These are phyloP conservation scores for Rubus idaeus DNA, from an alignment of 306 rosid genomes.

Conservation along the genomic window DNA sequence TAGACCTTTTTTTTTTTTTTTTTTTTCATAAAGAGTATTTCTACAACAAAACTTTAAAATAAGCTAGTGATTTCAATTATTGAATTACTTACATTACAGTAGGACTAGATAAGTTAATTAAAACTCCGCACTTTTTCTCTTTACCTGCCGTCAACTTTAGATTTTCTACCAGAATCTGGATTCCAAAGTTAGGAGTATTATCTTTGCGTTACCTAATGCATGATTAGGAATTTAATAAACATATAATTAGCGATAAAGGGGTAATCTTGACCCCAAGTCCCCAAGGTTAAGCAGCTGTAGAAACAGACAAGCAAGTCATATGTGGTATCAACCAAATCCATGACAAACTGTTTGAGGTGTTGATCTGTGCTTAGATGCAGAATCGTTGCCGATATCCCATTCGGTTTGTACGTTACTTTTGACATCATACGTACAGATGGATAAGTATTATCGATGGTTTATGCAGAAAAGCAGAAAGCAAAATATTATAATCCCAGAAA, in stretches of 20 bases:
- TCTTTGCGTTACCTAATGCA: conserved; percentile 33
- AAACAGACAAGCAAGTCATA: conserved; percentile 19
- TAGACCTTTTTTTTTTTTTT: no score
- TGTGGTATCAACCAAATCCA: conserved; percentile 28
- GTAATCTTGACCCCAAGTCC: conserved; percentile 14
- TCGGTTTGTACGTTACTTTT: conserved; percentile 37
- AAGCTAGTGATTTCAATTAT: no score
- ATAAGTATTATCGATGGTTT: conserved; percentile 26
- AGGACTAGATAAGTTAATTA: no score
- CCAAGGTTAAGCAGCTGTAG: conserved; percentile 18
- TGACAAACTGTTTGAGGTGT: not conserved
- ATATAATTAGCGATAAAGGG: conserved; percentile 20
- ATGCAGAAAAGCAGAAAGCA: not conserved
- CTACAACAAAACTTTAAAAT: no score
- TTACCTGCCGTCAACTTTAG: not conserved
- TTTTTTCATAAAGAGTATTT: no score
- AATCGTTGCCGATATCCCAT: conserved; percentile 39
- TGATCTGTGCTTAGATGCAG: conserved; percentile 20
- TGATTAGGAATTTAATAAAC: conserved; percentile 19
- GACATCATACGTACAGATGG: conserved; percentile 38
- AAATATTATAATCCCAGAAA: conserved; percentile 6
- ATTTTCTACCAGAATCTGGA: not conserved
- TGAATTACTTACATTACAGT: no score
- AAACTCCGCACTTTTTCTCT: not conserved
- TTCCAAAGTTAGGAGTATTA: conserved; percentile 10